A percentile compares a stretch with the other conserved stretches of the same genome.
Conservation (phyloP, 257 asterid species). For the Solanum paucissectum region DNA sequence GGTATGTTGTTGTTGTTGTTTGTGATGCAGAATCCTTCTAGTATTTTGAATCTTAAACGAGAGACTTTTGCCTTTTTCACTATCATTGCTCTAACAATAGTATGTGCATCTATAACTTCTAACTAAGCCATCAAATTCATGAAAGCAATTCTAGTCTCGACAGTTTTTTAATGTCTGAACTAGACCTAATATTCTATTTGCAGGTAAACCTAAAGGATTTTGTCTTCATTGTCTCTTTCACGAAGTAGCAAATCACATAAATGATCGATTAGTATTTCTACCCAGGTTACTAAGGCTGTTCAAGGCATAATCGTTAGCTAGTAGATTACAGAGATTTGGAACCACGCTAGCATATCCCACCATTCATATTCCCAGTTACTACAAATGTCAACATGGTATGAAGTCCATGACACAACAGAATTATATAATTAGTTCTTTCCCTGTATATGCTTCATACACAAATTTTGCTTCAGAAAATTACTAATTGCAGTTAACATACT, state of each 20-base stretch:
- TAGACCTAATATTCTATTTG: not conserved
- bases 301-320: not conserved
- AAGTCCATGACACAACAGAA: not conserved
- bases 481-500: not conserved
- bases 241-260: not conserved
- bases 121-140: not conserved
- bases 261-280: not conserved
- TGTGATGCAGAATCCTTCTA: not conserved
- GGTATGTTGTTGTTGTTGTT: not conserved
- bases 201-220: not conserved
- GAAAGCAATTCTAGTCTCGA: not conserved
- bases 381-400: not conserved
- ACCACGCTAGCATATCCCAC: not conserved
- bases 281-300: not conserved
- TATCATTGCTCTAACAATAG: not conserved
- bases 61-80: not conserved
- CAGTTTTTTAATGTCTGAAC: not conserved
- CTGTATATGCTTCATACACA: not conserved
- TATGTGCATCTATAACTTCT: not conserved
- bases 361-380: not conserved
- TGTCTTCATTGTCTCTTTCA: not conserved
- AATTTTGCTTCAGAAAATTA: not conserved
- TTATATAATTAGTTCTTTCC: not conserved
- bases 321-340: not conserved
- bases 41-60: not conserved